A percentile compares a stretch with the other conserved stretches of the same genome.
Evolutionary conservation across 148 eudicot species (phyloP).

Genomic region (Salicornia ramosissima): DNA sequence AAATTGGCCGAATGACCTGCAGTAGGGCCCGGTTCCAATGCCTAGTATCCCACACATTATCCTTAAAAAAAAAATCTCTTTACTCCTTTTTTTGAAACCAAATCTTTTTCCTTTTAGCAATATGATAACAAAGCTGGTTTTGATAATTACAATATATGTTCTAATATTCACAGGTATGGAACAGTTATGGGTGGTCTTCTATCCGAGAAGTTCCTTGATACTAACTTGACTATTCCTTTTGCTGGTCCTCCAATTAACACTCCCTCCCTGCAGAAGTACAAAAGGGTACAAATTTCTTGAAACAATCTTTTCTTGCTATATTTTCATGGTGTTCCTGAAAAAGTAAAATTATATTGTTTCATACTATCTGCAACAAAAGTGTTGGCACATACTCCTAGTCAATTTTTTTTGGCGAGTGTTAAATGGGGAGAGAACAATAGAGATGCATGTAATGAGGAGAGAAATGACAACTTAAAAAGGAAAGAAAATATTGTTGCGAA

Average conservation of each 20-base stretch:
- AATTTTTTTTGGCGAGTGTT: no score
- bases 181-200: slow-evolving; percentile 97
- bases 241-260: slow-evolving; percentile 91
- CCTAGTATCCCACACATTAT: no score
- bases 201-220: slow-evolving; percentile 90
- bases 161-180: slow-evolving; percentile 63
- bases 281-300: slow-evolving; percentile 55
- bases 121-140: background rate
- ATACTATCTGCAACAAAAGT: no score
- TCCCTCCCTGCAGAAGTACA: slow-evolving; percentile 98
- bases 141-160: background rate
- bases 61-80: background rate
- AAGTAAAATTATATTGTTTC: no score
- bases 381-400: no score
- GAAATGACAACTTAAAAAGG: no score
- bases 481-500: no score
- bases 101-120: background rate
- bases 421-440: no score
- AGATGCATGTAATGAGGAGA: no score
- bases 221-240: slow-evolving; percentile 85
- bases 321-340: background rate
- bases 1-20: no score
- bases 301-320: background rate
- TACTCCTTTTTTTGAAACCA: background rate
- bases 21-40: no score